A percentile compares a stretch with the other conserved stretches of the same genome.
Evolutionary conservation across 306 rosid genomes (phyloP).

Genomic region (Prunus persica): Prunus_persica_NCBIv2 NC_034014.1:27597001-27597500

Average conservation of each 20-base stretch:
- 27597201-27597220: neutral
- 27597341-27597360: slow-evolving; percentile 29
- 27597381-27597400: slow-evolving; percentile 54
- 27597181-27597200: neutral
- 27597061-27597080: neutral
- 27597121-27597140: neutral
- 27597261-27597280: slow-evolving; percentile 19
- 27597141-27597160: neutral
- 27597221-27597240: neutral
- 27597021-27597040: neutral
- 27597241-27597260: slow-evolving; percentile 6
- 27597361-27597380: slow-evolving; percentile 51
- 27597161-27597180: slow-evolving; percentile 1
- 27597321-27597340: slow-evolving; percentile 25
- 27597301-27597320: slow-evolving; percentile 53
- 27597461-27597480: neutral
- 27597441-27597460: neutral
- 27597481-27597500: slow-evolving; percentile 2
- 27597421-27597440: neutral
- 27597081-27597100: neutral
- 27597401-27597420: neutral
- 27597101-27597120: neutral
- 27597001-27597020: neutral
- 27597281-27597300: slow-evolving; percentile 34
- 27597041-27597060: neutral